These are phyloP conservation scores for Polyporus arcularius DNA, from an alignment of 768 basidiomycete species.

Conservation along the genomic window DNA sequence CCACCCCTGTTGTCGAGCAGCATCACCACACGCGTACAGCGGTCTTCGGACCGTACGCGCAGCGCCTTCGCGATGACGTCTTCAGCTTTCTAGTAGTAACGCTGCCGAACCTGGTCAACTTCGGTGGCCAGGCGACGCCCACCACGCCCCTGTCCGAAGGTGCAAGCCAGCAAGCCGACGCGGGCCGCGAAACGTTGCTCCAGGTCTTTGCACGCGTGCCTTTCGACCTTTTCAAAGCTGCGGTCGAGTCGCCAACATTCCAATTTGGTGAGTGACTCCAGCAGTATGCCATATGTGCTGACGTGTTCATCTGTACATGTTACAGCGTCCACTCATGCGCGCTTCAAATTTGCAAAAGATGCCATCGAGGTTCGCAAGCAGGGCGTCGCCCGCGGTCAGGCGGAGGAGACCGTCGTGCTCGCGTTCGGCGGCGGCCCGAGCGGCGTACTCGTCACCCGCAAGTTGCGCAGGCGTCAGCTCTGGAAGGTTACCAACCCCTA, in stretches of 20 bases:
- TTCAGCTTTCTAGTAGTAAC: slow-evolving; percentile 77
- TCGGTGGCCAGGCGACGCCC: slow-evolving; percentile 31
- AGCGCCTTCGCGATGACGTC: slow-evolving; percentile 72
- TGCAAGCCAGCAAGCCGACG: slow-evolving; percentile 32
- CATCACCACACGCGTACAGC: slow-evolving; percentile 42
- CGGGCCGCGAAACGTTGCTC: slow-evolving; percentile 69
- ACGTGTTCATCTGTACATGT: not conserved
- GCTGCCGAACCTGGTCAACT: slow-evolving; percentile 66
- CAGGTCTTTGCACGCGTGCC: slow-evolving; percentile 79
- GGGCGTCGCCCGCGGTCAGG: slow-evolving; percentile 67
- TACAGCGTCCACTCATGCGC: slow-evolving; percentile 79
- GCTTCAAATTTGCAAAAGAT: slow-evolving; percentile 92
- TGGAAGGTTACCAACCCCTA: slow-evolving; percentile 40
- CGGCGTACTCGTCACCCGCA: slow-evolving; percentile 86
- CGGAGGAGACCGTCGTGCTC: slow-evolving; percentile 89
- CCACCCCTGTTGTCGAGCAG: slow-evolving; percentile 41
- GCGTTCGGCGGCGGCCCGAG: slow-evolving; percentile 77
- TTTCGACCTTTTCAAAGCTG: slow-evolving; percentile 85
- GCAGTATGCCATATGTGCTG: not conserved
- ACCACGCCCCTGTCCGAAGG: slow-evolving; percentile 40
- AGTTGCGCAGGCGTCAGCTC: slow-evolving; percentile 58
- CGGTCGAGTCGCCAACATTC: slow-evolving; percentile 77
- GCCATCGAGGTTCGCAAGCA: slow-evolving; percentile 82
- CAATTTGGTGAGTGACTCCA: slow-evolving; percentile 60
- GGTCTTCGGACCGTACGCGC: slow-evolving; percentile 78